Conservation (phyloP, 805 yeast species). For the Grigorovia humatica region DNA sequence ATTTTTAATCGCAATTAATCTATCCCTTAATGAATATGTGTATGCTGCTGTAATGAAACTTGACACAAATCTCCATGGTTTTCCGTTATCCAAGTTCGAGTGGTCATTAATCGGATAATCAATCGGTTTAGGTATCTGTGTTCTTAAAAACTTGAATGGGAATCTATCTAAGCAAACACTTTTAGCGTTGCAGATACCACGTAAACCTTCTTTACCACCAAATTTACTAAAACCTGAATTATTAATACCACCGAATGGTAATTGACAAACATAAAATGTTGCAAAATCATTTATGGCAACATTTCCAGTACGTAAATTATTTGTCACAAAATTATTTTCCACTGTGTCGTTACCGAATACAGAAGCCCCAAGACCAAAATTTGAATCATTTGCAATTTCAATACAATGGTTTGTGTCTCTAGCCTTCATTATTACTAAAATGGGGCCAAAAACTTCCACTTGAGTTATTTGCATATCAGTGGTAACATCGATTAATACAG, state of each 20-base stretch:
- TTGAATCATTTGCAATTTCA: constrained; percentile 68
- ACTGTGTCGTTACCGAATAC: constrained; percentile 62
- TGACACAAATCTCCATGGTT: constrained; percentile 82
- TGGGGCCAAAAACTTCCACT: constrained; percentile 92
- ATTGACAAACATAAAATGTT: constrained; percentile 86
- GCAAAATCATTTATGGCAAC: constrained; percentile 98
- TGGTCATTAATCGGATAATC: constrained; percentile 79
- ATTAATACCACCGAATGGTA: constrained; percentile 92
- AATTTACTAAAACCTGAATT: constrained; percentile 96
- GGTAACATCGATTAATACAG: constrained; percentile 74
- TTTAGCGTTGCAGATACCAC: constrained; percentile 81
- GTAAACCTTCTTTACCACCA: constrained; percentile 94
- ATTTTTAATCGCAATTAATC: constrained; percentile 42
- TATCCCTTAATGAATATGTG: constrained; percentile 62
- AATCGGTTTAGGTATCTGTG: constrained; percentile 75
- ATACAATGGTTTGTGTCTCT: constrained; percentile 55
- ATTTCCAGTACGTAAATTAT: constrained; percentile 67
- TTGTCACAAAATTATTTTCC: constrained; percentile 53
- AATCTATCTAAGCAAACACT: constrained; percentile 78
- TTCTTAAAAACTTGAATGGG: constrained; percentile 50
- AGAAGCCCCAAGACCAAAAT: constrained; percentile 86
- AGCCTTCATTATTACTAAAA: constrained; percentile 72
- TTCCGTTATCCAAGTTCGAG: constrained; percentile 35
- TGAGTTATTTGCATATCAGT: constrained; percentile 69
- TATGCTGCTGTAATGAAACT: constrained; percentile 81